phyloP scores from a whole-genome alignment of 176 grass and related monocot species.

The Oryza longistaminata region DNA sequence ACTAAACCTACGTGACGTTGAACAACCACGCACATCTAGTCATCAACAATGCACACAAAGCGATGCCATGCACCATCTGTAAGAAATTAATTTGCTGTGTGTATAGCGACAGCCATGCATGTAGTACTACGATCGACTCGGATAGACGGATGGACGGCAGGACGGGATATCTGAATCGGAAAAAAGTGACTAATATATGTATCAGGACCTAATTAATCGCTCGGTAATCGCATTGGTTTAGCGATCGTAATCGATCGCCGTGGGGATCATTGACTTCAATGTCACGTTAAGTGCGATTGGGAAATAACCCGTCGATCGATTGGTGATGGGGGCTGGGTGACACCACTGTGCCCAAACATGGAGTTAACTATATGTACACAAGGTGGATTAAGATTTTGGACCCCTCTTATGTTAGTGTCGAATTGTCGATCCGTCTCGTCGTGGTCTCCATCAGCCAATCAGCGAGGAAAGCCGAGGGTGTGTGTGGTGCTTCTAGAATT shows the following conservation, averaged over 20 bases:
- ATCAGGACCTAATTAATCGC: neutral
- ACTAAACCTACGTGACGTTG: neutral
- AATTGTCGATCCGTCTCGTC: constrained; percentile 26
- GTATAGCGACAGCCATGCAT: neutral
- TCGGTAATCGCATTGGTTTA: constrained; percentile 17
- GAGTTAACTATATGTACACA: neutral
- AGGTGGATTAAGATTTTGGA: neutral
- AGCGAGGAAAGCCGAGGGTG: neutral
- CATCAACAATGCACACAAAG: neutral
- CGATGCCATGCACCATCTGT: neutral
- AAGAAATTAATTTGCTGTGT: neutral
- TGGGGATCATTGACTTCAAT: constrained; percentile 29
- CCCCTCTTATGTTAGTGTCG: neutral
- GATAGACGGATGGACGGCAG: neutral
- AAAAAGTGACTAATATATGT: neutral
- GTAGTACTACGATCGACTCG: no score
- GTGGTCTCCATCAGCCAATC: constrained; percentile 22
- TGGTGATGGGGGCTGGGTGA: neutral
- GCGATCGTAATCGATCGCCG: constrained; percentile 15
- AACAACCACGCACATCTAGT: neutral
- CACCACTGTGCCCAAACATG: constrained; percentile 13
- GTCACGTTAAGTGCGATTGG: constrained; percentile 18
- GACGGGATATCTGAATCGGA: neutral
- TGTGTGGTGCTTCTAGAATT: constrained; percentile 7
- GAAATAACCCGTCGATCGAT: neutral